Base-by-base conservation (phyloP, 495 filamentous ascomycete genomes). In the Lophium mytilinum region DNA sequence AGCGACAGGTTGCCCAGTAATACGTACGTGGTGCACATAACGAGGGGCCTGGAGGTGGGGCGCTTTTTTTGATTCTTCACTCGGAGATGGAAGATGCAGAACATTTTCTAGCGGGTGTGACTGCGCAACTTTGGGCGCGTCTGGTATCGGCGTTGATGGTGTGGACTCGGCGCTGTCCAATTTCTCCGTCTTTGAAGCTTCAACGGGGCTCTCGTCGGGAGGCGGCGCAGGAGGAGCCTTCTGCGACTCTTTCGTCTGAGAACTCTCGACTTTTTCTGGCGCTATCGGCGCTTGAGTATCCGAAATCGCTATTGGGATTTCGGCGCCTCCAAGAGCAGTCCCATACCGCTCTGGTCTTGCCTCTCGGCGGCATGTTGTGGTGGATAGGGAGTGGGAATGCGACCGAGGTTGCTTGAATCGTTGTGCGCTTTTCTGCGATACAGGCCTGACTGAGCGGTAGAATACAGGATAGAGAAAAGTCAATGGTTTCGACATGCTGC, bases 21-120 rank as follows among this genome's bases (percentile, higher is more conserved):
- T 30, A 30, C 24, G 24, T 30, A 30, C 24, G 73, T 96, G 89
- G 73, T 98, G 93, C 11, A 95, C 82, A 69, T 95, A 92, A 3
- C 82, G 87, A 14, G 87, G 80, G 0, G 88, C 80, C 7, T 82
- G 74, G 34, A 96, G 63, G 61, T 88, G 83, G 45, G 84, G 84
- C 15, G 79, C 80, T 10, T 75, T 66, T 43, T 74, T 67, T 69
- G 74, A 35, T 71, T 79, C 68, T 47, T 68, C 73, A 65, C 72
- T 69, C 10, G 76, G 77, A 1, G 77, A 73, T 3, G 77, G 74
- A 73, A 79, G 83, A 48, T 84, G 79, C 0, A 88, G 75, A 12
- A 89, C 80, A 12, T 80, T 81, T 37, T 88, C 83, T 53, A 87
- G 76, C 0, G 84, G 81, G 18, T 79, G 82, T 47, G 57, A 47